Evolutionary conservation across 2,329 filamentous ascomycete genomes (phyloP), one percentile per base, ranked within the genome.

Genomic region (Beauveria asiatica): DNA sequence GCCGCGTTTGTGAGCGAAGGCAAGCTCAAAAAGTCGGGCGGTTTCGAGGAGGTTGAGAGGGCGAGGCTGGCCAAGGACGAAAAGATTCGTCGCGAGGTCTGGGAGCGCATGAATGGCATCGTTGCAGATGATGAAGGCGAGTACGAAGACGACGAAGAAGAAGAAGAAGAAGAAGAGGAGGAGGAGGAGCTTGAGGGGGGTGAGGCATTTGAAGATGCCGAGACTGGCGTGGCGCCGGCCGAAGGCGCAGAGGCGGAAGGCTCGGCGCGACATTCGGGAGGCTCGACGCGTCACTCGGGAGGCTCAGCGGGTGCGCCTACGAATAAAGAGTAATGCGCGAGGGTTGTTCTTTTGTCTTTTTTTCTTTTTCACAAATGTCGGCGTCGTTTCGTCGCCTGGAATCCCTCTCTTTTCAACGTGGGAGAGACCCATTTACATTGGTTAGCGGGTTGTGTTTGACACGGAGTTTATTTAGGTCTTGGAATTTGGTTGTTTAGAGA

Each of bases 11-110:
- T 97, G 1, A 83, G 89, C 64, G 90, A 96, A 68, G 91, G 91
- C 61, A 94, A 89, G 73, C 78, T 99, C 65, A 97, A 96, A 82
- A 97, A 97, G 81, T 92, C 89, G 16, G 94, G 94, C 45, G 94
- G 94, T 0, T 87, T 96, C 54, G 94, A 97, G 72, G 94, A 99
- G 75, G 88, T 92, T 0, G 94, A 99, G 75, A 83, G 94, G 57
- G 80, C 90, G 50, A 82, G 94, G 54, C 88, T 87, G 70, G 83
- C 86, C 41, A 96, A 93, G 72, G 94, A 99, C 68, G 94, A 97
- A 62, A 82, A 84, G 66, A 91, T 92, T 62, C 81, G 92, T 61
- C 87, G 84, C 67, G 92, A 97, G 72, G 89, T 87, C 13, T 88
- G 85, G 85, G 84, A 87, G 66, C 75, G 83, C 46, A 80, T 82